Conservation (phyloP, 2,329 filamentous ascomycete species). For the Aspergillus sojae region DNA sequence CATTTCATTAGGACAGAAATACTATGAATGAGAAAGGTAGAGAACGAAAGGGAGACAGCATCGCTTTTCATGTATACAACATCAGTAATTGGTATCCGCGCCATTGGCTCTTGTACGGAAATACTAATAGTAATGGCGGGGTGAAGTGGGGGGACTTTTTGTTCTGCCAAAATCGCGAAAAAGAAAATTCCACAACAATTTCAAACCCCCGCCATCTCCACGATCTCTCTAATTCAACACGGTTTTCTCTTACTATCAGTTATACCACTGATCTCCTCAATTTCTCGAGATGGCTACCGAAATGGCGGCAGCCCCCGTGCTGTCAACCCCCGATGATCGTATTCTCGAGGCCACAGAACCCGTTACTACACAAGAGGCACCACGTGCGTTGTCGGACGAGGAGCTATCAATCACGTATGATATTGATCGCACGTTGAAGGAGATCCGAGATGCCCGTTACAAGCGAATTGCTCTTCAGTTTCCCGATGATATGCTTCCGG, state of each 20-base stretch:
- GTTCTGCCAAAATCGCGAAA: conserved; percentile 18
- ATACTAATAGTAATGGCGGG: conserved; percentile 24
- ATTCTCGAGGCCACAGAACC: conserved; percentile 59
- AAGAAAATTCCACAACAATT: conserved; percentile 19
- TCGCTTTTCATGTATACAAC: background rate
- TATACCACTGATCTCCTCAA: background rate
- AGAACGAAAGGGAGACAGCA: background rate
- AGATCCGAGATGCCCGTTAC: conserved; percentile 74
- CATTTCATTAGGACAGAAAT: background rate
- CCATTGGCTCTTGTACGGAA: conserved; percentile 15
- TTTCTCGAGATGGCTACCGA: conserved; percentile 29
- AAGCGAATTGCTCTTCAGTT: conserved; percentile 88
- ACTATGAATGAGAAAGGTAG: background rate
- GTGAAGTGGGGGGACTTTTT: conserved; percentile 33
- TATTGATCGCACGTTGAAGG: conserved; percentile 73
- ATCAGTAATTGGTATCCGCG: conserved; percentile 3
- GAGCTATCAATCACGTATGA: conserved; percentile 81
- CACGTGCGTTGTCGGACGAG: conserved; percentile 58
- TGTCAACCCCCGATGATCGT: conserved; percentile 65
- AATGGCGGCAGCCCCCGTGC: conserved; percentile 55
- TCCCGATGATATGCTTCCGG: conserved; percentile 85
- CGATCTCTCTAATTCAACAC: background rate
- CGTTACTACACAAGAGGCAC: conserved; percentile 36
- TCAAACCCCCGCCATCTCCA: conserved; percentile 3
- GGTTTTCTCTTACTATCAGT: background rate